Base-by-base conservation (phyloP, 257 asterid species). In the Lycium barbarum region DNA sequence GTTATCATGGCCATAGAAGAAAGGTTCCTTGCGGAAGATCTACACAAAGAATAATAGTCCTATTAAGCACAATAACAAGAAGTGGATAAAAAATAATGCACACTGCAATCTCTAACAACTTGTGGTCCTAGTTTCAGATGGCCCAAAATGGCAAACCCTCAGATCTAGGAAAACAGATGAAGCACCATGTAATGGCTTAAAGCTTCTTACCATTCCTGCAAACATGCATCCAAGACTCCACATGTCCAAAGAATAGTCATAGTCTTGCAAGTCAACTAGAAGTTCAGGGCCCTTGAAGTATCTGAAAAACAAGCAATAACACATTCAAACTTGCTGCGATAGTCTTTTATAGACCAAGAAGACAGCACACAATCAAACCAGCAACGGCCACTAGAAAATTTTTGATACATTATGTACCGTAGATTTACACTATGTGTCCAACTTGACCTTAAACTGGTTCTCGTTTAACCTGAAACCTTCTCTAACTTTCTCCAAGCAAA, bases 161-260 rank as follows among this genome's bases (percentile, higher is more conserved):
- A 51, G 38, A 74, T 12, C 43, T 51, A 74, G 22, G 36, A 22
- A 74, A 20, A 51, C 13, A 8, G 12, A 22, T 49, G 43, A 26
- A 74, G 63, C 45, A 67, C 61, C 55, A 67, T 67, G 63, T 15
- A 82, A 67, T 33, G 67, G 63, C 49, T 9, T 58, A 66, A n/a
- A 11, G 53, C 20, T 67, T 83, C 85, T 83, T 53, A 86, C 88
- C 88, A 86, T 86, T 49, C 88, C 88, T 26, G 88, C 88, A 86
- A 86, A 82, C 88, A 86, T 86, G 83, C 88, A 86, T 14, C 88
- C 88, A 82, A 86, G 88, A 55, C 87, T 82, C 88, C 88, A 86
- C 88, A 86, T 86, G 83, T 86, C 88, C 85, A 86, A 61, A 49
- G 87, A 85, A 68, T 85, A 85, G 82, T 85, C 87, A 85, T 85